Evolutionary conservation across 495 filamentous ascomycete genomes (phyloP), one percentile per base, ranked within the genome.

Genomic region (Aspergillus sclerotioniger): DNA sequence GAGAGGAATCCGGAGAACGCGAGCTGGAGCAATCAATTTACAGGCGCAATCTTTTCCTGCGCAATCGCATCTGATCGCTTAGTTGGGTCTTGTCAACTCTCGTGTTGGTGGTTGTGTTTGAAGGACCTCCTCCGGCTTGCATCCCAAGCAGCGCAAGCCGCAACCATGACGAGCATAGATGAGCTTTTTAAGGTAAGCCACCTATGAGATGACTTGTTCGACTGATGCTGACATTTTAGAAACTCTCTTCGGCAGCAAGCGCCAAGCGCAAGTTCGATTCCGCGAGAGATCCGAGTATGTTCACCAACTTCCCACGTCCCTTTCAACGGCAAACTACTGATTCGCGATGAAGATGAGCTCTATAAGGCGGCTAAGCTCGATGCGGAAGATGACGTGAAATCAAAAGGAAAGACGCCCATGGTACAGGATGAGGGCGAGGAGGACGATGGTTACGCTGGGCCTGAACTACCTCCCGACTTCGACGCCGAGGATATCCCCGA

Each of bases 281-380:
- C 21, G 71, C 82, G 37, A 76, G 79, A 65, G 84, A 92, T 72
- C 86, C 88, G 57, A 86, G 89, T 92, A 76, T 68, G 83, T 72
- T 46, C 51, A 54, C 33, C 53, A 20, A 41, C 46, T 31, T 49
- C 44, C 33, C 32, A 33, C 49, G 16, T 25, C 5, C 32, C 16
- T 7, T 28, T 32, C n/a, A 28, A 8, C 32, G n/a, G 45, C 25
- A 20, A 16, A 16, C 25, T 51, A 54, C 71, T 74, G 60, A 76
- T 60, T 57, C 33, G 54, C 47, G 35, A 32, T 25, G 16, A 7
- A 50, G 88, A 84, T 74, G 80, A 89, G 66, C 76, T 90, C 54
- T 94, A 93, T 80, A 98, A 99, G 77, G 86, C 90, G n/a, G 84
- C 87, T 19, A 96, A 92, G 66, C 70, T 88, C 39, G 77, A 78